Evolutionary conservation across 192 early-diverging fungal species (phyloP), one percentile per base, ranked within the genome.

Genomic region (Fimicolochytrium jonesii): DNA sequence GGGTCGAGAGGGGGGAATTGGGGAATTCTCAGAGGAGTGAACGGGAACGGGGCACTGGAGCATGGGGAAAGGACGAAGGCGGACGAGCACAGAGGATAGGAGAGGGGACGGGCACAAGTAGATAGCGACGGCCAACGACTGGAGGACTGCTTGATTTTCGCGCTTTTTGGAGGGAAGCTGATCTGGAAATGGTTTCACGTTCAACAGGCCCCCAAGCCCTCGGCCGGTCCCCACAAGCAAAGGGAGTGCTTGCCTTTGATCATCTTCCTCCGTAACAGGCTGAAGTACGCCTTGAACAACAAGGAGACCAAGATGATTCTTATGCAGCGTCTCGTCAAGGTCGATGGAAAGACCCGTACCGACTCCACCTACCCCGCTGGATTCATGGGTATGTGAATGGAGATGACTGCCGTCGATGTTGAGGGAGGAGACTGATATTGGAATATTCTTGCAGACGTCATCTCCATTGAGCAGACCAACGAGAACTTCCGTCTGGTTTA

Each of bases 401-500:
- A 73, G 68, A 69, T 47, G n/a, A 28, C 6, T 65, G 20, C 56
- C 32, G 44, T 18, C 10, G n/a, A 17, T 68, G 48, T 29, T 64
- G 29, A 18, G 37, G 37, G 37, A 49, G 26, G 28, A 20, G 4
- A n/a, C 33, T 30, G 43, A 54, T 20, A 26, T 42, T 15, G 28
- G 23, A 32, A 18, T 11, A 32, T 28, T 39, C 26, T 10, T 52
- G 49, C 69, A 90, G 91, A 93, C 77, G 90, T 88, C 73, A 91
- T 93, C 78, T 67, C 87, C 57, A 92, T 93, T 56, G 92, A 93
- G 72, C 88, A 88, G 87, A 96, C 94, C 69, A 91, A 91, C 74
- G 94, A 99, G 87, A 90, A 97, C 86, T 99, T 99, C 90, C 95
- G 97, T 78, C 87, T 99, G 61, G 84, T 99, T 77, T 97, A 93